phyloP scores from a whole-genome alignment of 306 rosid species.

The Crataegus laevigata region DNA sequence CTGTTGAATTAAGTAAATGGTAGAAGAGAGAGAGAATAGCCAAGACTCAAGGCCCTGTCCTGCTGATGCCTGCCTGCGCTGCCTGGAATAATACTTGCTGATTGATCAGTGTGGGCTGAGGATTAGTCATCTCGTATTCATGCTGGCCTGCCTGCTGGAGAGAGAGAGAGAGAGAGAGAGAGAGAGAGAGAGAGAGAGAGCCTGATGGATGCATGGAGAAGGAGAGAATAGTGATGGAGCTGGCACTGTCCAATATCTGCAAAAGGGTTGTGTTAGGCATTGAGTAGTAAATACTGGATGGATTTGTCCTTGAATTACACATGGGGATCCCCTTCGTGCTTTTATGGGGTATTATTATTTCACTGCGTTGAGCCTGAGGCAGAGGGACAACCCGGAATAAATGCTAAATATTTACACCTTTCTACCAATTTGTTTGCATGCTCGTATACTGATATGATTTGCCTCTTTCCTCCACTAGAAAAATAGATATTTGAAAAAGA shows the following conservation, averaged over 20 bases:
- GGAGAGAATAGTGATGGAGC: not conserved
- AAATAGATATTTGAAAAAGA: too few relatives aligned
- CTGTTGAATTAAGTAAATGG: not conserved
- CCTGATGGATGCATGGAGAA: too few relatives aligned
- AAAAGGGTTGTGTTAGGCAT: not conserved
- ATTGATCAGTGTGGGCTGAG: not conserved
- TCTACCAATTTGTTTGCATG: not conserved
- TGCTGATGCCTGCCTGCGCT: not conserved
- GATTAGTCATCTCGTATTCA: constrained; percentile 8
- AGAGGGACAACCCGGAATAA: not conserved
- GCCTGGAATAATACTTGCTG: not conserved
- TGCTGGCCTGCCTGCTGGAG: not conserved
- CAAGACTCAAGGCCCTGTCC: not conserved
- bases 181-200: not conserved
- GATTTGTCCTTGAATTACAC: too few relatives aligned
- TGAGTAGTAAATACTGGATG: too few relatives aligned
- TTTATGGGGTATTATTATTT: too few relatives aligned
- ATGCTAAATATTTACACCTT: not conserved
- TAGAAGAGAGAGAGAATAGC: too few relatives aligned
- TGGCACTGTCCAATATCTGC: constrained; percentile 8
- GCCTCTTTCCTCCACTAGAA: too few relatives aligned
- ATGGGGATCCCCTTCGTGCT: not conserved
- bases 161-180: not conserved
- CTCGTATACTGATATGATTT: too few relatives aligned
- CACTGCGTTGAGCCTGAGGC: not conserved